Conservation (phyloP, 148 eudicot species). For the Rhododendron kiyosumense region DNA sequence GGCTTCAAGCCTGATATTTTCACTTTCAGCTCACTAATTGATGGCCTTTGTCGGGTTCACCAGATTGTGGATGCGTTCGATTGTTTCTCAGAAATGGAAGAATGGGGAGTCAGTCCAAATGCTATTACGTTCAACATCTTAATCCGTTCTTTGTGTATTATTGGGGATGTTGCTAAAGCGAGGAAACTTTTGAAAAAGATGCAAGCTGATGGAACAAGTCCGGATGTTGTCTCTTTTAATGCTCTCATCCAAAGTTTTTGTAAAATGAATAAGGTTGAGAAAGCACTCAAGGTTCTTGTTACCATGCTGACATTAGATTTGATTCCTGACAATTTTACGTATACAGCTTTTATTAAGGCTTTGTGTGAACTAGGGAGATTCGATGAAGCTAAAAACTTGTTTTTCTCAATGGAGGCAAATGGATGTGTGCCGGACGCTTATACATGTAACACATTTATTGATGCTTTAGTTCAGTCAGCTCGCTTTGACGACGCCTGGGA, state of each 20-base stretch:
- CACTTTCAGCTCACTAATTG: constrained; percentile 76
- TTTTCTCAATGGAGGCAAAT: constrained; percentile 66
- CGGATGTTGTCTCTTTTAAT: constrained; percentile 80
- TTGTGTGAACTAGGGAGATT: constrained; percentile 59
- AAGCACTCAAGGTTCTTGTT: constrained; percentile 61
- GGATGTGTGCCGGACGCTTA: constrained; percentile 63
- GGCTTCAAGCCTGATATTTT: constrained; percentile 73
- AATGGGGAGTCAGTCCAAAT: constrained; percentile 83
- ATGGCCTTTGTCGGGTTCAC: constrained; percentile 73
- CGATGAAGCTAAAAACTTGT: constrained; percentile 56
- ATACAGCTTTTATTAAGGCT: constrained; percentile 63
- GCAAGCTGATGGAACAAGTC: constrained; percentile 60
- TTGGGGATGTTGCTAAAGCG: constrained; percentile 61
- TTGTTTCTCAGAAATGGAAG: constrained; percentile 75
- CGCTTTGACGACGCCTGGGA: constrained; percentile 45
- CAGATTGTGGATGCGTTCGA: constrained; percentile 72
- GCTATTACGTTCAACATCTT: constrained; percentile 68
- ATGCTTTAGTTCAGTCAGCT: constrained; percentile 44
- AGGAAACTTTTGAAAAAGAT: constrained; percentile 58
- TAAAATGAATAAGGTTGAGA: constrained; percentile 54
- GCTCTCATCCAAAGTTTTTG: constrained; percentile 72
- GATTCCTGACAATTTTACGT: constrained; percentile 65
- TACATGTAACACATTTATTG: constrained; percentile 49
- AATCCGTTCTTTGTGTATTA: constrained; percentile 60
- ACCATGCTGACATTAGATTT: constrained; percentile 67